Conservation (phyloP, 768 basidiomycete species). For the Suillus spraguei region DNA sequence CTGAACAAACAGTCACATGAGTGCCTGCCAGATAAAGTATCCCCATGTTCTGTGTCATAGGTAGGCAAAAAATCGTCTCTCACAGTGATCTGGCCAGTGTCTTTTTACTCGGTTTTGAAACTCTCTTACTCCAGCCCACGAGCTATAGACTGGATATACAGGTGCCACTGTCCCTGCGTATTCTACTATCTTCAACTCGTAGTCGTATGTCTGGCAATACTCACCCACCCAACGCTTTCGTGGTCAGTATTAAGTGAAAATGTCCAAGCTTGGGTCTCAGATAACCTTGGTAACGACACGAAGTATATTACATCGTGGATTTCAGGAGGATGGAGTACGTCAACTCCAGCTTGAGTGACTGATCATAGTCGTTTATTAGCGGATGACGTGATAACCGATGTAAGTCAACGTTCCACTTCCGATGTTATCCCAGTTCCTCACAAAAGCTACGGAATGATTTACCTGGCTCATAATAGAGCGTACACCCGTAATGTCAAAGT, state of each 20-base stretch:
- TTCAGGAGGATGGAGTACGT: constrained; percentile 74
- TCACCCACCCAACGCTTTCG: constrained; percentile 59
- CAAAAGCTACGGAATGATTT: no score
- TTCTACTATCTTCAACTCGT: background rate
- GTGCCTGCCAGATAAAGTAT: no score
- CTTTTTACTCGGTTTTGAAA: constrained; percentile 27
- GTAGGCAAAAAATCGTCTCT: no score
- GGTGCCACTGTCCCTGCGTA: background rate
- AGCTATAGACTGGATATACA: background rate
- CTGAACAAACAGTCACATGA: no score
- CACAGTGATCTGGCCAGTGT: background rate
- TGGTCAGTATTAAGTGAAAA: constrained; percentile 37
- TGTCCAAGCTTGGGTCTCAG: constrained; percentile 31
- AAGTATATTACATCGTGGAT: constrained; percentile 77
- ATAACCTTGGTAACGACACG: constrained; percentile 61
- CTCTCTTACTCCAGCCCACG: constrained; percentile 2
- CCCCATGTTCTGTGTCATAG: no score
- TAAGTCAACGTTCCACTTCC: no score
- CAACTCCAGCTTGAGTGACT: no score
- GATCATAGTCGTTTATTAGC: no score
- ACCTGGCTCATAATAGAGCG: no score
- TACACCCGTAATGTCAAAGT: no score
- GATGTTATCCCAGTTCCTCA: no score
- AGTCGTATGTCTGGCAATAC: constrained; percentile 36
- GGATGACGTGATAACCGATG: no score